Conservation (phyloP, 768 basidiomycete genomes). For the Rhodotorula graminis region DNA sequence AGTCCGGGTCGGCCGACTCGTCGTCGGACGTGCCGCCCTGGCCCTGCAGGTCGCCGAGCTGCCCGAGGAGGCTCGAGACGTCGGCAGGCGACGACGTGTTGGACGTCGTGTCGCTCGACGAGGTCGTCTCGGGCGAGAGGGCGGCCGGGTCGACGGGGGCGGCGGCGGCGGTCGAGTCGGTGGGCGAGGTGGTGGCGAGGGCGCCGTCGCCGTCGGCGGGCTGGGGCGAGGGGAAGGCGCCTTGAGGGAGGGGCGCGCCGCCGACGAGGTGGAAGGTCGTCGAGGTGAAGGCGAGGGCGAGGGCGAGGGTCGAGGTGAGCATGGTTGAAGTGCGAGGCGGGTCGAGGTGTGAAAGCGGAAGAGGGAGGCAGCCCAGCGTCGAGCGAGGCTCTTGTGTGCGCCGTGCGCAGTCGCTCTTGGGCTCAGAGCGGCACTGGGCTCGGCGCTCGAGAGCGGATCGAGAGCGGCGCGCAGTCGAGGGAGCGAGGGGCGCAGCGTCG, state of each 20-base stretch:
- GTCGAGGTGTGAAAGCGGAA: neutral
- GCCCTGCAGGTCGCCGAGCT: neutral
- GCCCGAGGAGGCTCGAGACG: neutral
- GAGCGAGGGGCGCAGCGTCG: no score
- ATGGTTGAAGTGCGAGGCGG: neutral
- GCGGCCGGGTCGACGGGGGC: neutral
- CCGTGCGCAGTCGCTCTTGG: no score
- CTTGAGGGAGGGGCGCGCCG: neutral
- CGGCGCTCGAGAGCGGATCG: no score
- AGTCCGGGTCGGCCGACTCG: neutral
- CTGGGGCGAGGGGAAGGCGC: neutral
- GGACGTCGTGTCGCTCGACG: no score
- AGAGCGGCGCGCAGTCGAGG: no score
- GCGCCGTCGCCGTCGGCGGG: neutral
- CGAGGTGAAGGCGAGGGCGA: neutral
- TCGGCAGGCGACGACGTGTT: no score
- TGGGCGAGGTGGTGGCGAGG: no score
- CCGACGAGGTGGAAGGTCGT: neutral
- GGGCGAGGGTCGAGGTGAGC: neutral
- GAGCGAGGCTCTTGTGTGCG: no score
- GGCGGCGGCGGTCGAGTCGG: neutral
- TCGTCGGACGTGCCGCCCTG: neutral
- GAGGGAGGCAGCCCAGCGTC: no score
- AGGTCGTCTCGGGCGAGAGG: no score
- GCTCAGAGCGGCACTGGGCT: no score